Base-by-base conservation (phyloP, 306 rosid species). In the Gastrolobium villosum region DNA sequence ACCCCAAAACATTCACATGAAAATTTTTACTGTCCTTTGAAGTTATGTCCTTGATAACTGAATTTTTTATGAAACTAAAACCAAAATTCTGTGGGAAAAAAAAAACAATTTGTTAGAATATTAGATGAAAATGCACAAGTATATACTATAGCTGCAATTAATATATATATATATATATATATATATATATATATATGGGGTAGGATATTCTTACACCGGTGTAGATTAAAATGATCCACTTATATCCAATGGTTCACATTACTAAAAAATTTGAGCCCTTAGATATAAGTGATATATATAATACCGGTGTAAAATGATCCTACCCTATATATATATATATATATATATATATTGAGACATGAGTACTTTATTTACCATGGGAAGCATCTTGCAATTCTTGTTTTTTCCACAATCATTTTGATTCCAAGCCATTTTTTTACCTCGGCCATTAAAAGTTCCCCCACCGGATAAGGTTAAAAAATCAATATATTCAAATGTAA, bases 1-100 rank as follows among this genome's bases (percentile, higher is more conserved):
- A 50, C 5, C 49, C 75, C 3, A 52, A 26, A 4, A 70, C 48
- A 70, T 70, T 70, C 5, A 70, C 63, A 69, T 69, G 75, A 50
- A 69, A 69, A 34, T 34, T 7, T 69, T 69, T 69, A n/a, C 74
- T 68, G n/a, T 68, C 74, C n/a, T 68, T 68, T 0, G 74, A 68
- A 48, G 74, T 68, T 31, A 68, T 48, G 57, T 32, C 74, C 4
- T 3, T 7, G 53, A 68, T 68, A 0, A 68, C 10, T 32, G 44
- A 68, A 49, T 68, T 68, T n/a, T 68, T 48, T 7, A 68, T 10
- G 15, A 68, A 68, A n/a, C 43, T 13, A 48, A 68, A 68, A 1
- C 59, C 74, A 3, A 68, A 7, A 31, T 68, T 68, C 44, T 68
- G 74, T 7, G 4, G 5, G 2, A 69, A 69, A 31, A 11, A 46